Evolutionary conservation across 768 basidiomycete species (phyloP).

Genomic region (Boletus eberwhitei): DNA sequence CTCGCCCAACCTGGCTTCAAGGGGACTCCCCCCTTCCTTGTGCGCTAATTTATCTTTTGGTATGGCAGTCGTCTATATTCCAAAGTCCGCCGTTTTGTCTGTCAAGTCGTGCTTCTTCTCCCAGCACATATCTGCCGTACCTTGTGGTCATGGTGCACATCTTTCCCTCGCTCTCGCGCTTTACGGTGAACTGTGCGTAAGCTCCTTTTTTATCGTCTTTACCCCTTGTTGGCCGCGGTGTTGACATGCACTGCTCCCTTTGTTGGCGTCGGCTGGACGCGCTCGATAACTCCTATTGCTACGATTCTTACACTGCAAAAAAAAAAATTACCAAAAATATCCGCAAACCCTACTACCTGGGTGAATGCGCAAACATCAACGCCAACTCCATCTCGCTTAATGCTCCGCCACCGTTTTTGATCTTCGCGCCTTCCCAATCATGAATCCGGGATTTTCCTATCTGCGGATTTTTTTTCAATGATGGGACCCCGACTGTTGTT

Average conservation of each 20-base stretch:
- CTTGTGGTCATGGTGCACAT: conserved; percentile 57
- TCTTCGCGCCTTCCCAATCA: conserved; percentile 9
- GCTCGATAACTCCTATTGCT: conserved; percentile 7
- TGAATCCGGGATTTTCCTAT: conserved; percentile 28
- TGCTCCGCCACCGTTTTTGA: conserved; percentile 10
- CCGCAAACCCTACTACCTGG: conserved; percentile 3
- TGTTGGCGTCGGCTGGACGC: conserved; percentile 13
- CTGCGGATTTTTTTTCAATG: conserved; percentile 10
- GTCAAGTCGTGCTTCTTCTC: conserved; percentile 52
- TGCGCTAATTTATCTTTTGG: conserved; percentile 6
- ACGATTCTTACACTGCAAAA: conserved; percentile 8
- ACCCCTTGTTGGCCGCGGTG: neutral
- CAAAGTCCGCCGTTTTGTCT: conserved; percentile 61
- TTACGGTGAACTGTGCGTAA: conserved; percentile 60
- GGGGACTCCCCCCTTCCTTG: neutral
- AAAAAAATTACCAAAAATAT: conserved; percentile 16
- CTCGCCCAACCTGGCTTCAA: neutral
- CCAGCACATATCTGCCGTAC: conserved; percentile 39
- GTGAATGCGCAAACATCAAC: conserved; percentile 24
- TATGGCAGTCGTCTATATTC: conserved; percentile 58
- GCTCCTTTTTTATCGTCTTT: neutral
- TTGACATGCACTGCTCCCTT: conserved; percentile 7
- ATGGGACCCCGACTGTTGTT: conserved; percentile 4
- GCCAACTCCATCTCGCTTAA: conserved; percentile 17
- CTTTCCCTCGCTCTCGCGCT: conserved; percentile 62